Evolutionary conservation across 192 early-diverging fungal genomes (phyloP), one percentile per base, ranked within the genome.

Genomic region (Polychytrium aggregatum): DNA sequence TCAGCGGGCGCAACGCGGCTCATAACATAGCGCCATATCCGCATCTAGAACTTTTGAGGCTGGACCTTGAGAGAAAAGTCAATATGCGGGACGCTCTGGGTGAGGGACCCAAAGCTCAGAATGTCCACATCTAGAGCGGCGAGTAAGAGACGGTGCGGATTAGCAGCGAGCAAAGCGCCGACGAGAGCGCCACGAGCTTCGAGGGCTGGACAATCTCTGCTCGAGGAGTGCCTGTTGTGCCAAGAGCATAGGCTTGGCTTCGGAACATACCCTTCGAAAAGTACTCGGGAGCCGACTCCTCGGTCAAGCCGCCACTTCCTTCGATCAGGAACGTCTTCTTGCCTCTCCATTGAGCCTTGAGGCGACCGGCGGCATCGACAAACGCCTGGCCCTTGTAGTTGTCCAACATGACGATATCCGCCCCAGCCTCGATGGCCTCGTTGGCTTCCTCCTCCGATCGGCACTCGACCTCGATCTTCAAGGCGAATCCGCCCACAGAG

Each of bases 391-490:
- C 83, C 24, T 82, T 65, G 57, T 90, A 90, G 62, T 98, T 98
- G 56, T 98, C 95, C 27, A 98, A 63, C 95, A 98, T 98, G 54
- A 98, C 77, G 59, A 98, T 84, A 56, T 98, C 90, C 4, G 95
- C 95, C 10, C 95, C 95, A 14, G 90, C 92, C 34, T 67, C 78
- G 57, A 98, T 90, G 16, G 95, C 95, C 62, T 98, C 95, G 57
- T 87, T 77, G 0, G 95, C 95, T 48, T 98, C 95, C 4, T 71
- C 77, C 46, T 94, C 88, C 1, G 81, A 82, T 48, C 78, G 83
- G 59, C 95, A 98, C 62, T 98, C 95, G 36, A 98, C 92, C 47
- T 98, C 95, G 52, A 98, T 89, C 70, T 96, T 95, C 48, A 94
- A 65, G 8, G 89, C 76, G 55, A 98, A 95, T 0, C 95, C 92